A percentile compares a stretch with the other conserved stretches of the same genome.
Conservation (phyloP, 768 basidiomycete genomes). For the Termitomyces sp. region DNA sequence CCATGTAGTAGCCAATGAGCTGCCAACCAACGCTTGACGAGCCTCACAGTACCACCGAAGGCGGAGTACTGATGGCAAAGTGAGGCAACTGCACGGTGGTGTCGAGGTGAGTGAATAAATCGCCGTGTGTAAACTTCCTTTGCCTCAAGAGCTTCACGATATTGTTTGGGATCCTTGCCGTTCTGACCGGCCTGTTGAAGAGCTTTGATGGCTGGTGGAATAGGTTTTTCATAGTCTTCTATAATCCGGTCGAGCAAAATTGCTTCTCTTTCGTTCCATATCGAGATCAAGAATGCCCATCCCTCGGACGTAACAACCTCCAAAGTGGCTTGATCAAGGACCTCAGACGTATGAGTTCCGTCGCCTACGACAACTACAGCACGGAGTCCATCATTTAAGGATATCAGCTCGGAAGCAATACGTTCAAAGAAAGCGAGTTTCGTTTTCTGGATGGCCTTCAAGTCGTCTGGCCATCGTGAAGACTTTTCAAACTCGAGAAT, state of each 20-base stretch:
- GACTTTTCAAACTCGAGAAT: slow-evolving; percentile 91
- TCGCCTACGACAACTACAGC: slow-evolving; percentile 58
- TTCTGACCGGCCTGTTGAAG: slow-evolving; percentile 16
- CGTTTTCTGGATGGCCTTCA: slow-evolving; percentile 87
- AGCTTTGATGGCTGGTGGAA: slow-evolving; percentile 30
- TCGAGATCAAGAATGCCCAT: slow-evolving; percentile 79
- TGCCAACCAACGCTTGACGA: slow-evolving; percentile 91
- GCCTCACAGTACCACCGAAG: slow-evolving; percentile 78
- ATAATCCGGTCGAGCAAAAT: slow-evolving; percentile 69
- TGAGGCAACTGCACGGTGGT: slow-evolving; percentile 78
- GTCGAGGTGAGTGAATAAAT: slow-evolving; percentile 76
- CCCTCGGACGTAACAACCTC: slow-evolving; percentile 79
- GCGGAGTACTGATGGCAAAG: slow-evolving; percentile 76
- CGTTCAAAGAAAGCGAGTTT: slow-evolving; percentile 90
- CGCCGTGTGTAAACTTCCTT: slow-evolving; percentile 57
- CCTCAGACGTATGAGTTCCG: slow-evolving; percentile 38
- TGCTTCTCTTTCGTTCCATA: slow-evolving; percentile 86
- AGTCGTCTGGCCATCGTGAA: slow-evolving; percentile 91
- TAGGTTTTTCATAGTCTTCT: slow-evolving; percentile 32
- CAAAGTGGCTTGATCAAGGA: slow-evolving; percentile 64
- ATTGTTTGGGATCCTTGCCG: slow-evolving; percentile 37
- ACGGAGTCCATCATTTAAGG: slow-evolving; percentile 39
- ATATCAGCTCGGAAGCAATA: slow-evolving; percentile 62
- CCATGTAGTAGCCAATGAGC: slow-evolving; percentile 79
- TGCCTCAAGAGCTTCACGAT: slow-evolving; percentile 50